phyloP scores from a whole-genome alignment of 108 stramenopile genomes.

The Pseudonitzschia multiseries region DNA sequence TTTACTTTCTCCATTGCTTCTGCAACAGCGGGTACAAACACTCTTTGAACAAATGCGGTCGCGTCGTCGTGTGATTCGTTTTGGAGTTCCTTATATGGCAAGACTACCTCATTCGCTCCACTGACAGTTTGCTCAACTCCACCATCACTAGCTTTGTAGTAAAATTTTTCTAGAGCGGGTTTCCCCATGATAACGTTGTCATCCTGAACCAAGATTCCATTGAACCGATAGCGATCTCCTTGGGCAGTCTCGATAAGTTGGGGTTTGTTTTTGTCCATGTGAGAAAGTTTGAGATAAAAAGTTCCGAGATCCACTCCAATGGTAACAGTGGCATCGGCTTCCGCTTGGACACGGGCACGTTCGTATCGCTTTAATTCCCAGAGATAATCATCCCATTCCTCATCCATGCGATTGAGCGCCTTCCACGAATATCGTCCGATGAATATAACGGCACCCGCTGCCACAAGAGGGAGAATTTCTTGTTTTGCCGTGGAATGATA shows the following conservation, averaged over 20 bases:
- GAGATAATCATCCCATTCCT: constrained; percentile 82
- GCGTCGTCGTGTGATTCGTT: constrained; percentile 23
- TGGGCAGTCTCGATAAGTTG: constrained; percentile 52
- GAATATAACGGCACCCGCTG: constrained; percentile 37
- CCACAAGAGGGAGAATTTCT: constrained; percentile 71
- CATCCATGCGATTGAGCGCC: constrained; percentile 72
- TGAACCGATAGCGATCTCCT: constrained; percentile 62
- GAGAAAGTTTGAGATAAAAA: constrained; percentile 52
- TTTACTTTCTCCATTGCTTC: constrained; percentile 45
- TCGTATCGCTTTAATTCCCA: constrained; percentile 67
- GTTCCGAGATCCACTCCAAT: constrained; percentile 79
- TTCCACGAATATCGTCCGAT: constrained; percentile 64
- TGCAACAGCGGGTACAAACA: constrained; percentile 30
- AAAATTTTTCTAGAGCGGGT: constrained; percentile 48
- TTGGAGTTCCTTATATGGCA: constrained; percentile 33
- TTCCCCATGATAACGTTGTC: constrained; percentile 39
- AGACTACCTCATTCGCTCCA: constrained; percentile 11
- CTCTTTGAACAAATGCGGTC: constrained; percentile 31
- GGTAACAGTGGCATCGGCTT: constrained; percentile 39
- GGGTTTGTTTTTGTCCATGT: constrained; percentile 29
- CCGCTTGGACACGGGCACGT: constrained; percentile 18
- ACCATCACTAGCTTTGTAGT: constrained; percentile 17
- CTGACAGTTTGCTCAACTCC: not conserved
- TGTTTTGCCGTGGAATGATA: constrained; percentile 63
- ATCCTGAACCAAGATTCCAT: constrained; percentile 31